Percentiles rank a stretch among this genome's conserved stretches.
Conservation (phyloP, 2,329 filamentous ascomycete species). For the Cordyceps javanica region DNA sequence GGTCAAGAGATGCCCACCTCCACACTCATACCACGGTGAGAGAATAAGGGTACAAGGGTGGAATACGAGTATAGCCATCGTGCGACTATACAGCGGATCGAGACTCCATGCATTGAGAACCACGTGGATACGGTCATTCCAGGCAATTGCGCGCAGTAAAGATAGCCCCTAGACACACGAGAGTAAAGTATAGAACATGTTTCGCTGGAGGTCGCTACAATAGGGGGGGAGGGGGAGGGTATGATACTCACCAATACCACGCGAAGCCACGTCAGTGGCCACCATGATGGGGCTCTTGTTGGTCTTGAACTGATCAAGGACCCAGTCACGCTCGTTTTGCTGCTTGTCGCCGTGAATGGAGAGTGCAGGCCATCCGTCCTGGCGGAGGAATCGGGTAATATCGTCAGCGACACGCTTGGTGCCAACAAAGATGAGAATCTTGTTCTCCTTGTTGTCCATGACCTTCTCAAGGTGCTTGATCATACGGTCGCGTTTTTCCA, state of each 20-base stretch:
- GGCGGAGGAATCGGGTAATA: conserved; percentile 93
- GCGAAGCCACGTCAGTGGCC: conserved; percentile 97
- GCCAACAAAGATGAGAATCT: conserved; percentile 89
- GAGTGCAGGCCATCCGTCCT: conserved; percentile 95
- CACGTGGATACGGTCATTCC: conserved; percentile 77
- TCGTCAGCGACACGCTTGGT: conserved; percentile 96
- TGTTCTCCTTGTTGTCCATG: conserved; percentile 95
- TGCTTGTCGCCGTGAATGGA: conserved; percentile 99
- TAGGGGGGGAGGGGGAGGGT: conserved; percentile 35
- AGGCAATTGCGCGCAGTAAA: conserved; percentile 88
- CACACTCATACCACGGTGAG: conserved; percentile 64
- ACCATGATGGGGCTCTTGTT: conserved; percentile 99
- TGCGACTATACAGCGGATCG: conserved; percentile 68
- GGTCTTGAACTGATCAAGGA: conserved; percentile 98
- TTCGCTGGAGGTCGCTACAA: conserved; percentile 52
- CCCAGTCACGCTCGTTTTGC: conserved; percentile 99
- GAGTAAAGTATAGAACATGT: conserved; percentile 75
- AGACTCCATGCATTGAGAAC: conserved; percentile 77
- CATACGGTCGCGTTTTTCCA: conserved; percentile 97
- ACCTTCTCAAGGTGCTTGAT: conserved; percentile 96
- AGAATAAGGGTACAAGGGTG: conserved; percentile 62
- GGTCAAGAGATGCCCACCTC: conserved; percentile 72
- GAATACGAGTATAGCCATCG: conserved; percentile 63
- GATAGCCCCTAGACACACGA: conserved; percentile 76
- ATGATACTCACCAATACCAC: conserved; percentile 99